phyloP scores from a whole-genome alignment of 2,329 filamentous ascomycete species.

The Colletotrichum abscissum region DNA sequence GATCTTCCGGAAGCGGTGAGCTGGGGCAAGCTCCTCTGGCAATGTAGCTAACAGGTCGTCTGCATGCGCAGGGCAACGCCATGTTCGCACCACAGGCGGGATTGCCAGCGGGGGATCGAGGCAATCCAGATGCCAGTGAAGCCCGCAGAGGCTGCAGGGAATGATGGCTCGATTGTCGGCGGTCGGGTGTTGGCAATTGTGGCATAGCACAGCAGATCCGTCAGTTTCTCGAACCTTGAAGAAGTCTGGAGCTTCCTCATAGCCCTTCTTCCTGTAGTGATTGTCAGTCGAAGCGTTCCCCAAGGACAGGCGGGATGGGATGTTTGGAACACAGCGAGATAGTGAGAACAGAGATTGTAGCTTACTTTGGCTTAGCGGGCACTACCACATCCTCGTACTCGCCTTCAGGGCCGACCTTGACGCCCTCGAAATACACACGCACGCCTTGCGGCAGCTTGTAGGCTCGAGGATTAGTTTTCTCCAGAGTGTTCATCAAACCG shows the following conservation, averaged over 20 bases:
- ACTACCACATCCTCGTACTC: conserved; percentile 78
- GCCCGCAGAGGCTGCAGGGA: conserved; percentile 84
- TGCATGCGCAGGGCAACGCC: conserved; percentile 89
- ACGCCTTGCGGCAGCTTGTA: conserved; percentile 79
- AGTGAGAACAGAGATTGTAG: conserved; percentile 35
- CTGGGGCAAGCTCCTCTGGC: conserved; percentile 66
- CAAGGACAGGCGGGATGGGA: background rate
- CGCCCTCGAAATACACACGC: conserved; percentile 82
- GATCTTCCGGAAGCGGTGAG: conserved; percentile 71
- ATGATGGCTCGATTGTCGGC: conserved; percentile 78
- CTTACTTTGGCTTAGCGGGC: conserved; percentile 74
- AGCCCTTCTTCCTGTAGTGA: conserved; percentile 60
- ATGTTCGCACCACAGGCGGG: conserved; percentile 80
- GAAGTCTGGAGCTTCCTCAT: conserved; percentile 74
- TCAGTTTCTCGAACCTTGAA: conserved; percentile 77
- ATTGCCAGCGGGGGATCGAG: conserved; percentile 85
- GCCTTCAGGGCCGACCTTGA: conserved; percentile 80
- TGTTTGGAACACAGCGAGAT: background rate
- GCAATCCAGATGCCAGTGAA: conserved; percentile 94
- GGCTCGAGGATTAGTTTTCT: conserved; percentile 76
- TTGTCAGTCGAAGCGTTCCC: conserved; percentile 43
- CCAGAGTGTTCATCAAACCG: conserved; percentile 71
- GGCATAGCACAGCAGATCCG: conserved; percentile 81
- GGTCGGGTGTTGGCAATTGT: conserved; percentile 76
- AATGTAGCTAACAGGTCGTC: conserved; percentile 77